phyloP scores from a whole-genome alignment of 768 basidiomycete genomes.

The Psilocybe subaeruginosa region DNA sequence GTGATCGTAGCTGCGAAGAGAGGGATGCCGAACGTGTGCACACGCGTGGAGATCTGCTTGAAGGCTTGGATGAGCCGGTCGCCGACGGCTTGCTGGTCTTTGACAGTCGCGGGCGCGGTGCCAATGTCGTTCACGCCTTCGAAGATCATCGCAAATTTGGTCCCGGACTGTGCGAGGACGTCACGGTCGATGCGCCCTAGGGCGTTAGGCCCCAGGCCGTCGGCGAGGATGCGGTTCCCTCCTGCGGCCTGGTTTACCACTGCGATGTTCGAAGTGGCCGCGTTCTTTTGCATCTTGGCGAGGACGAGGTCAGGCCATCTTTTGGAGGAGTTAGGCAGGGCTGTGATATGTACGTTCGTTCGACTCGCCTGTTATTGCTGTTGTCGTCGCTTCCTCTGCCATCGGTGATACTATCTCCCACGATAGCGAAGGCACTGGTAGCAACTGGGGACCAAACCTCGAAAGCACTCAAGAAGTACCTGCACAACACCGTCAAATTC shows the following conservation, averaged over 20 bases:
- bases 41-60: conserved; percentile 46
- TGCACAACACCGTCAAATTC: conserved; percentile 11
- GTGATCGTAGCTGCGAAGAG: conserved; percentile 56
- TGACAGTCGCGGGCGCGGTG: conserved; percentile 33
- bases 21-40: conserved; percentile 44
- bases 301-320: conserved; percentile 55
- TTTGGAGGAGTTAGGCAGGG: neutral
- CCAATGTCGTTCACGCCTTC: conserved; percentile 61
- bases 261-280: conserved; percentile 36
- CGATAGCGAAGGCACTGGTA: conserved; percentile 38
- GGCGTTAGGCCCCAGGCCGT: conserved; percentile 50
- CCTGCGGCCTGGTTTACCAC: conserved; percentile 55
- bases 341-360: neutral
- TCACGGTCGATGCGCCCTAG: conserved; percentile 53
- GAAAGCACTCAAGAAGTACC: conserved; percentile 48
- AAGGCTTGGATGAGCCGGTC: conserved; percentile 45
- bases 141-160: conserved; percentile 51
- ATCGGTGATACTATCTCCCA: conserved; percentile 59
- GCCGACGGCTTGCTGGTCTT: conserved; percentile 38
- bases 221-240: conserved; percentile 53
- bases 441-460: conserved; percentile 39
- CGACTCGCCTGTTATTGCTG: conserved; percentile 42
- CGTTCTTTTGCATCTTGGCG: conserved; percentile 39
- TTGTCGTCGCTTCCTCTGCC: conserved; percentile 49
- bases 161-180: conserved; percentile 49